Base-by-base conservation (phyloP, 805 yeast genomes). In the Candida caryicola region DNA sequence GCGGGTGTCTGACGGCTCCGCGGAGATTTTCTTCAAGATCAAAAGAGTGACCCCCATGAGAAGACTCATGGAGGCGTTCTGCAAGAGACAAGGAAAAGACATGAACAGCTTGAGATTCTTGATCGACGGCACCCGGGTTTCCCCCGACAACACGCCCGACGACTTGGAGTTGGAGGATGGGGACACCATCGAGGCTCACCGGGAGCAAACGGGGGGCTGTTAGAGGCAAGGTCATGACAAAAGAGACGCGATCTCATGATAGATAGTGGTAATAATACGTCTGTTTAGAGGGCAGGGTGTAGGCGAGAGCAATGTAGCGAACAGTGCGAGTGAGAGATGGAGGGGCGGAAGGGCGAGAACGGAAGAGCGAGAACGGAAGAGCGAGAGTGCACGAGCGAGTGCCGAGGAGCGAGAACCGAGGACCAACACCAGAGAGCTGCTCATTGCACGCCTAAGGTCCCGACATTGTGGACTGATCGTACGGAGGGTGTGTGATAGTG, bases 41-140 rank as follows among this genome's bases (percentile, higher is more conserved):
- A 89, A 90, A 71, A 78, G 86, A 66, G 75, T 90, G 29, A 93
- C 99, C 4, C 95, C 91, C 33, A 76, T 93, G 73, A 85, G 79
- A 64, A 85, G 96, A 69, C 80, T 93, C 55, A 91, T 93, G 89
- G 98, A 91, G 57, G 96, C 97, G 9, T 93, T 91, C 63, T 95
- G 98, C 62, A 90, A 90, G 69, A 85, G 99, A 73, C 96, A 91
- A 59, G 98, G 98, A 31, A 91, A 91, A 62, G 80, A 84, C 47
- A 68, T 84, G 57, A 79, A 77, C 50, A 79, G 91, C 36, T 71
- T 93, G 60, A 80, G 98, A 63, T 93, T 93, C 62, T 72, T 93
- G 56, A 82, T 82, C 59, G 99, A 93, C 49, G 99, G 99, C 47
- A 85, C 88, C 51, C 81, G 98, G 58, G 81, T 93, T 43, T 74